phyloP scores from a whole-genome alignment of 495 filamentous ascomycete species.

The Penicillium dipodomyicola region DNA sequence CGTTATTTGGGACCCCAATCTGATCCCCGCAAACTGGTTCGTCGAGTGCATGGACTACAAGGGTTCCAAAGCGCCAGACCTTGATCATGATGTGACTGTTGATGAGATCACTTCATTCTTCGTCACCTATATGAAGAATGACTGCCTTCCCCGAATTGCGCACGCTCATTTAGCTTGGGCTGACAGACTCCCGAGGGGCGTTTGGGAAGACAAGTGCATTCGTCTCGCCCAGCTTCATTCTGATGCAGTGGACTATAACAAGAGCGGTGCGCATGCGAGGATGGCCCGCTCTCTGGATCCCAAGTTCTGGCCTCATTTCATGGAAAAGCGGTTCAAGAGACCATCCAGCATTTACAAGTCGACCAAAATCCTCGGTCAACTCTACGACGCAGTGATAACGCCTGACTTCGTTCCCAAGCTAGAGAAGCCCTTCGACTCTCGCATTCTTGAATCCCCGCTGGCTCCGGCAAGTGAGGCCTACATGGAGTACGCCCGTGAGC shows the following conservation, averaged over 20 bases:
- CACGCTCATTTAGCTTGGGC: slow-evolving; percentile 78
- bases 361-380: slow-evolving; percentile 68
- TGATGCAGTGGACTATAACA: slow-evolving; percentile 87
- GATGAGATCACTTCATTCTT: slow-evolving; percentile 80
- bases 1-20: slow-evolving; percentile 82
- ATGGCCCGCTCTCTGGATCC: slow-evolving; percentile 62
- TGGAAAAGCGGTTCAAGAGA: slow-evolving; percentile 64
- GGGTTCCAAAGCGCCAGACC: slow-evolving; percentile 46
- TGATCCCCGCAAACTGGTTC: slow-evolving; percentile 70
- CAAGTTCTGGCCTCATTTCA: slow-evolving; percentile 78
- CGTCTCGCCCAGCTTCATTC: slow-evolving; percentile 81
- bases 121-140: slow-evolving; percentile 90
- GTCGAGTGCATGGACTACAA: slow-evolving; percentile 71
- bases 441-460: slow-evolving; percentile 66
- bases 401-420: slow-evolving; percentile 71
- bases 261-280: slow-evolving; percentile 74
- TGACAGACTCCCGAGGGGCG: slow-evolving; percentile 60
- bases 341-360: slow-evolving; percentile 63
- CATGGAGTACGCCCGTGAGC: slow-evolving; percentile 55
- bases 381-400: slow-evolving; percentile 71
- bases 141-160: slow-evolving; percentile 75
- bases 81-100: slow-evolving; percentile 59
- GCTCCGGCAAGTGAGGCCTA: slow-evolving; percentile 45
- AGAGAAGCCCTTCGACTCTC: slow-evolving; percentile 67
- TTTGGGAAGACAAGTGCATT: slow-evolving; percentile 68